phyloP scores from a whole-genome alignment of 139 green algal species.

The Tetradesmus lagerheimii region DNA sequence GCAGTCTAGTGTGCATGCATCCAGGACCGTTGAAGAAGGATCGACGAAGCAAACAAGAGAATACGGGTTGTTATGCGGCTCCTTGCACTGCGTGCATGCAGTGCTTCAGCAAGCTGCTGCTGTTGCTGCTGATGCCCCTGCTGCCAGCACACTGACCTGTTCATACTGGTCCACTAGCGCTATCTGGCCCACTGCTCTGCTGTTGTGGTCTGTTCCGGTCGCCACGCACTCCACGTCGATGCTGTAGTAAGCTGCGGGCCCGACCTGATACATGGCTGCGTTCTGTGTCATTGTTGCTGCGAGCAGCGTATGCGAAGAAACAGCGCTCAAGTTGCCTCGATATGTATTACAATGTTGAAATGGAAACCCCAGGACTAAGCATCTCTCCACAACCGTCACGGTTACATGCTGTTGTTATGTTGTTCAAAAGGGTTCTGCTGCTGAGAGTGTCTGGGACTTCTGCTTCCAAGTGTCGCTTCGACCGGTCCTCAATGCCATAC shows the following conservation, averaged over 20 bases:
- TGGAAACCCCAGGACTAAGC: no score
- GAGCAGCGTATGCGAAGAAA: neutral
- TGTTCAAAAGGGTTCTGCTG: neutral
- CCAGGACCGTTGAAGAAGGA: no score
- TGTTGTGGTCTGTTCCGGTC: conserved; percentile 88
- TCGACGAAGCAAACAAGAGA: no score
- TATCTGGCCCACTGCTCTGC: conserved; percentile 85
- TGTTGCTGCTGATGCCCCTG: neutral
- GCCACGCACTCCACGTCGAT: conserved; percentile 96
- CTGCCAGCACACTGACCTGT: conserved; percentile 46
- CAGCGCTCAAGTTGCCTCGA: neutral
- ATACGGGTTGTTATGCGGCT: no score
- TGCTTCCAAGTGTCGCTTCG: no score
- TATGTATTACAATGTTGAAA: no score
- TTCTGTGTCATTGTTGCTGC: neutral
- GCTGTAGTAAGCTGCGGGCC: conserved; percentile 58
- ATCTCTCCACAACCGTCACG: neutral
- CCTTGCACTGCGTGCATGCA: neutral
- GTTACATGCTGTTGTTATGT: neutral
- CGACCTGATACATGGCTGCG: neutral
- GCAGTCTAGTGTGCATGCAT: no score
- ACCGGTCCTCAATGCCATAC: no score
- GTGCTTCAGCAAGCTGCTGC: neutral
- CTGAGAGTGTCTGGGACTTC: neutral
- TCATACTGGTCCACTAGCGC: conserved; percentile 86